Base-by-base conservation (phyloP, 108 stramenopile genomes). In the Bacterosira constricta region DNA sequence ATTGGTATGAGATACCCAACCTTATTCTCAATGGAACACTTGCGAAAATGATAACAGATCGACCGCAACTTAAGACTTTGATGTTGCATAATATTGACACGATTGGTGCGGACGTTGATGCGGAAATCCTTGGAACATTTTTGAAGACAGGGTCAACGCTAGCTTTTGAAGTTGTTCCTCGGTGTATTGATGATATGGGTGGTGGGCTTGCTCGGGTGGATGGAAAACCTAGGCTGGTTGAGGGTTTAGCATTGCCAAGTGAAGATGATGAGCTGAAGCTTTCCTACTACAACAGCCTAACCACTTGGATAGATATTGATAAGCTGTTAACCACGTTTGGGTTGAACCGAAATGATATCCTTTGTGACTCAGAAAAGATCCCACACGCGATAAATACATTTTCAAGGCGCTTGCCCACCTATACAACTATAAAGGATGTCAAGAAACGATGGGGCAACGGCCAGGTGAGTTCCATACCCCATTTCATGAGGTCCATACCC, bases 11-110 rank as follows among this genome's bases (percentile, higher is more conserved):
- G 59, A 34, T 87, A 49, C 86, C 86, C 0, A 87, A 87, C 37
- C 66, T 87, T 12, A 47, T 87, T 11, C 57, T 83, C 44, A 87
- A 83, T 55, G 83, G 86, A 15, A 87, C 86, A 11, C 60, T 87
- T 34, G 55, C 65, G 1, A 60, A 51, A 35, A 73, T 87, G 70
- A 39, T 87, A n/a, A 25, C 46, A 44, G 73, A 83, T 21, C 81
- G 83, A 7, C 86, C 86, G 6, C 86, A 84, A 58, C 50, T 87
- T 12, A 68, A 83, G 34, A 84, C 81, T 30, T 71, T 87, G 42
- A 87, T 87, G 86, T 50, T 87, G 21, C 86, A 87, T 54, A 87
- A 87, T 47, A 87, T 87, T 30, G 86, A 87, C 56, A 87, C 86
- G 0, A 75, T 87, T 26, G 86, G 86, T 11, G 83, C 83, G 13